Percentiles rank a stretch among this genome's conserved stretches.
Conservation (phyloP, 2,329 filamentous ascomycete species). For the Dactylellina haptotyla region DNA sequence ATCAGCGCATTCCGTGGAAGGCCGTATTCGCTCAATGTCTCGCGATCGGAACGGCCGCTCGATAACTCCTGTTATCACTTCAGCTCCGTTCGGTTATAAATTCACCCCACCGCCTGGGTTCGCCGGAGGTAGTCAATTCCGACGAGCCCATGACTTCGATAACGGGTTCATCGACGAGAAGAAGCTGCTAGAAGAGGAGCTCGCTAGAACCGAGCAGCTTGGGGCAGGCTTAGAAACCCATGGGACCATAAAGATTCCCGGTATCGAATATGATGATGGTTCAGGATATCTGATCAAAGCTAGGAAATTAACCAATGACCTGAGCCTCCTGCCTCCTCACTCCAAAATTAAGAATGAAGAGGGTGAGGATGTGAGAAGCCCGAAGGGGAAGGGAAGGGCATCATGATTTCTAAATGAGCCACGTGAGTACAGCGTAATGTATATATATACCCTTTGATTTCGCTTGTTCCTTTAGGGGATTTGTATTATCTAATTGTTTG, state of each 20-base stretch:
- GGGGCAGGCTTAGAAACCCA: conserved; percentile 27
- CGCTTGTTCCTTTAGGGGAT: no score
- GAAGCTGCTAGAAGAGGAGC: conserved; percentile 28
- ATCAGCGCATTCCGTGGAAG: conserved; percentile 45
- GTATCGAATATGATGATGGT: conserved; percentile 14
- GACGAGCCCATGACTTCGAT: conserved; percentile 25
- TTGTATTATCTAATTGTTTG: no score
- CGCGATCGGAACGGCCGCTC: conserved; percentile 54
- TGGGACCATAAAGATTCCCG: conserved; percentile 1
- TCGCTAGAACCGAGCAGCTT: conserved; percentile 19
- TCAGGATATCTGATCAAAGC: conserved; percentile 18
- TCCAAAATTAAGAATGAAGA: conserved; percentile 3
- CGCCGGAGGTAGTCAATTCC: conserved; percentile 24
- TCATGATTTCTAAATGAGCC: background rate
- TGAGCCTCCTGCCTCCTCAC: conserved; percentile 5
- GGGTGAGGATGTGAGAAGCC: background rate
- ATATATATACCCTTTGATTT: background rate
- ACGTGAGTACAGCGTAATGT: background rate
- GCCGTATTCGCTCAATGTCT: conserved; percentile 46
- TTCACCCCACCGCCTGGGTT: conserved; percentile 56
- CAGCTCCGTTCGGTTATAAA: conserved; percentile 55
- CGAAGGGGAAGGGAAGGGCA: conserved; percentile 22
- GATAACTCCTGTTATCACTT: conserved; percentile 55
- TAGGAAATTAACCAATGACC: conserved; percentile 27
- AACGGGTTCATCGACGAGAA: conserved; percentile 20